Evolutionary conservation across 345 rosid genomes (phyloP).

Genomic region (Camelina laxa): DNA sequence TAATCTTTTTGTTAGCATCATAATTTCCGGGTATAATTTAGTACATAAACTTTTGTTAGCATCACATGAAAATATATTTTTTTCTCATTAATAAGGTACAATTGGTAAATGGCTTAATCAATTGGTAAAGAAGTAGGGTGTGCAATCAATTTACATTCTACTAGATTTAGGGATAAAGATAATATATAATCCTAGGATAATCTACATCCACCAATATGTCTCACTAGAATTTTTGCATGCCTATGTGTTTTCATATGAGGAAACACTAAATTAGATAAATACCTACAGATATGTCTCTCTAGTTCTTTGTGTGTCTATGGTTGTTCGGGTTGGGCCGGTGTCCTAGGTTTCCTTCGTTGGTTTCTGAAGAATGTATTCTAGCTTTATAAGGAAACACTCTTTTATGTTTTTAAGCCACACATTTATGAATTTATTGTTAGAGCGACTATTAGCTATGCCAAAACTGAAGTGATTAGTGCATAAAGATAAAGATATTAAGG

Average conservation of each 20-base stretch:
- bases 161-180: not conserved
- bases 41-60: not conserved
- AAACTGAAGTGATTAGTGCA: not conserved
- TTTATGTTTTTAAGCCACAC: slow-evolving; percentile 7
- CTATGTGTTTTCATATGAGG: slow-evolving; percentile 2
- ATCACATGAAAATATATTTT: not conserved
- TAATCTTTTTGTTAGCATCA: not conserved
- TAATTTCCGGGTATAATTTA: not conserved
- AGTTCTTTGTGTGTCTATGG: slow-evolving; percentile 24
- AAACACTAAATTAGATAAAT: slow-evolving; percentile 27
- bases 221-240: not conserved
- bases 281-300: slow-evolving; percentile 24
- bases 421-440: not conserved
- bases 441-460: not conserved
- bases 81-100: not conserved
- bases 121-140: not conserved
- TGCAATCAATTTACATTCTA: not conserved
- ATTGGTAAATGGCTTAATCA: not conserved
- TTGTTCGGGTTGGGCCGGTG: slow-evolving; percentile 30
- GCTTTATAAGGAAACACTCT: not conserved
- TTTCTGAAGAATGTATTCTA: not conserved
- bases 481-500: not conserved
- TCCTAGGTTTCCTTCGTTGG: slow-evolving; percentile 18
- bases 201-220: slow-evolving; percentile 23
- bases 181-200: slow-evolving; percentile 1